These are phyloP conservation scores for Ganoderma meredithae DNA, from an alignment of 1,284 basidiomycete genomes.

Conservation along the genomic window DNA sequence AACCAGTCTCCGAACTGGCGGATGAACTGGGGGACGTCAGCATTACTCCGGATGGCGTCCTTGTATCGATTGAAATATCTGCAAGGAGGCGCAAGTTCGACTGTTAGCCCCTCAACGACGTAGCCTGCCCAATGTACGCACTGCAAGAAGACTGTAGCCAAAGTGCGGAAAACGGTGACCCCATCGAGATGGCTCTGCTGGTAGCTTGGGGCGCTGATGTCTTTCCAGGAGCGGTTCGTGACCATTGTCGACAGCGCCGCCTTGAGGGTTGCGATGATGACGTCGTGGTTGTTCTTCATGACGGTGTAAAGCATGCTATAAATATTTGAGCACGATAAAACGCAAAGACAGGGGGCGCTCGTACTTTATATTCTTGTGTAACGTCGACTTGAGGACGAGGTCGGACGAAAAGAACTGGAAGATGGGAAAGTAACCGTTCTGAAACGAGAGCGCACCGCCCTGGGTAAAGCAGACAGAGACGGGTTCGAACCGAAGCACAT, in stretches of 20 bases:
- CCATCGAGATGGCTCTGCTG: slow-evolving; percentile 41
- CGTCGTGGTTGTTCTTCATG: slow-evolving; percentile 55
- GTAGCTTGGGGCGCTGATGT: slow-evolving; percentile 43
- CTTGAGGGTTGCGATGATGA: slow-evolving; percentile 44
- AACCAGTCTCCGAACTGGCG: slow-evolving; percentile 53
- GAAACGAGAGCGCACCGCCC: slow-evolving; percentile 60
- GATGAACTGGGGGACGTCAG: slow-evolving; percentile 50
- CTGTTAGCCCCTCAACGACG: too few relatives aligned
- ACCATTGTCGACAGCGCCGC: slow-evolving; percentile 50
- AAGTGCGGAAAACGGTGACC: slow-evolving; percentile 50
- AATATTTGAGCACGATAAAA: background rate
- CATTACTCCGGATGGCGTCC: slow-evolving; percentile 54
- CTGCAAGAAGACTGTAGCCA: slow-evolving; percentile 61
- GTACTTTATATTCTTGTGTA: slow-evolving; percentile 64
- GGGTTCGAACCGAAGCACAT: slow-evolving; percentile 56
- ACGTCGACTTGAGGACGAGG: slow-evolving; percentile 66
- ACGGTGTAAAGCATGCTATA: slow-evolving; percentile 62
- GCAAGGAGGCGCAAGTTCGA: background rate
- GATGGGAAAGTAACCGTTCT: slow-evolving; percentile 63
- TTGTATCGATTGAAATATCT: slow-evolving; percentile 71
- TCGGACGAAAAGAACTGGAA: slow-evolving; percentile 72
- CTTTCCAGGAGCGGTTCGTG: slow-evolving; percentile 42
- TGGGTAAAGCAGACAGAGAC: slow-evolving; percentile 48
- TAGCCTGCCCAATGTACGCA: slow-evolving; percentile 34
- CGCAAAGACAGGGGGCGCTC: slow-evolving; percentile 16